Base-by-base conservation (phyloP, 75 land plant genomes). In the Picea sitchensis region DNA sequence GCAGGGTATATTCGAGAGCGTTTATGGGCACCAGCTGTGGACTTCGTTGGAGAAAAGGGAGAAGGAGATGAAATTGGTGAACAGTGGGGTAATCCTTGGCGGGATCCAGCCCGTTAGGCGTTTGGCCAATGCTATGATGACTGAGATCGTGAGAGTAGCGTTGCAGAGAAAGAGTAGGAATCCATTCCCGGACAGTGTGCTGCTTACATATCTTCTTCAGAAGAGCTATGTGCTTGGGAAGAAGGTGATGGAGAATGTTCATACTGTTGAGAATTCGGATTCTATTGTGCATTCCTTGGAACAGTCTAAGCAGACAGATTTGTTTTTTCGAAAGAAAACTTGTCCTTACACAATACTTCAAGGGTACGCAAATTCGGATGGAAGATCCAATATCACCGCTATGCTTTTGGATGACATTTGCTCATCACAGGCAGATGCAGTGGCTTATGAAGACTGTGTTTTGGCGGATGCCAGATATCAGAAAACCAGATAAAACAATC, bases 121-220 rank as follows among this genome's bases (percentile, higher is more conserved):
- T 6, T 61, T 90, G 11, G 77, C 92, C 21, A 84, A 86, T 57
- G 81, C 81, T 3, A 80, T 90, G 89, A 54, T 84, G 59, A 85
- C 81, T 3, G 90, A 90, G 74, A 88, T 92, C 3, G 94, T 84
- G 14, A 68, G 90, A 31, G 83, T 81, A 0, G 80, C 90, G 13
- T 78, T 88, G 77, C 26, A 81, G 83, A 84, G 80, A 58, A 88
- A 86, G 84, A 78, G 69, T 73, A 82, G 87, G 38, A 60, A 59
- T 26, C 26, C 84, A 20, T 84, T 90, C 36, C 74, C 80, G 6
- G 92, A 92, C 79, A 62, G 77, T 23, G 87, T 81, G 0, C 14
- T 90, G 26, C 26, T 26, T 26, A 26, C 68, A 15, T 87, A 88
- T 31, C 80, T 92, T 61, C 81, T 83, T 1, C 59, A 80, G 31